Evolutionary conservation across 2,329 filamentous ascomycete genomes (phyloP).

Genomic region (Calonectria pseudoreteaudii): DNA sequence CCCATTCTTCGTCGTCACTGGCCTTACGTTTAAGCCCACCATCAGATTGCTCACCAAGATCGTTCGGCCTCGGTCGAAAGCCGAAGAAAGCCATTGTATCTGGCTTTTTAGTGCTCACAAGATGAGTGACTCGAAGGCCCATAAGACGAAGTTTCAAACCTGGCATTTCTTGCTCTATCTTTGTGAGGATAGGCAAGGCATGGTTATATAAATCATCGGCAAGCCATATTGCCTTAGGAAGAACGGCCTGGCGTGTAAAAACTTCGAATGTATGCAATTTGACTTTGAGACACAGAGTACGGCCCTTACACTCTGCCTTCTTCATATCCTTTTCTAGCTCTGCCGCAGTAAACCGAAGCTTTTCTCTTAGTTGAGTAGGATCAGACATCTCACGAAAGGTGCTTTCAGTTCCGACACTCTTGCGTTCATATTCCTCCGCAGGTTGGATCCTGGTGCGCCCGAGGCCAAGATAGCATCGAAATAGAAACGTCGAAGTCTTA

Average conservation of each 20-base stretch:
- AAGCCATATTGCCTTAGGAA: conserved; percentile 76
- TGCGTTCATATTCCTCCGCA: conserved; percentile 89
- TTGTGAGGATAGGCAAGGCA: conserved; percentile 83
- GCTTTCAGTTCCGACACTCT: conserved; percentile 93
- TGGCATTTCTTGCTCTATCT: conserved; percentile 86
- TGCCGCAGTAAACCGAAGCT: conserved; percentile 83
- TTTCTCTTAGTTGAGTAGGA: conserved; percentile 75
- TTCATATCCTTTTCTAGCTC: conserved; percentile 89
- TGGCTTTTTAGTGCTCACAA: conserved; percentile 86
- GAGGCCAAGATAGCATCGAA: conserved; percentile 86
- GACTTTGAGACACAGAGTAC: conserved; percentile 91
- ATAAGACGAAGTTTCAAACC: conserved; percentile 85
- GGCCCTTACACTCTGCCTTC: conserved; percentile 84
- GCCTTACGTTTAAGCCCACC: conserved; percentile 51
- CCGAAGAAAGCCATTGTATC: conserved; percentile 86
- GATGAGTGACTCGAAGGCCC: conserved; percentile 88
- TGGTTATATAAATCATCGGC: conserved; percentile 88
- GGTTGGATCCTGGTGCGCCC: conserved; percentile 88
- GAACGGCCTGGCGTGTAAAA: conserved; percentile 82
- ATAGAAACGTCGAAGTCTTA: conserved; percentile 88
- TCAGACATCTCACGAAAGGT: conserved; percentile 87
- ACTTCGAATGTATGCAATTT: conserved; percentile 97
- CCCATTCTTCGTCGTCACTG: conserved; percentile 59
- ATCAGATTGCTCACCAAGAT: conserved; percentile 32
- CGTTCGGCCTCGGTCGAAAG: conserved; percentile 53